Base-by-base conservation (phyloP, 2,329 filamentous ascomycete species). In the Xylogone sp. region DNA sequence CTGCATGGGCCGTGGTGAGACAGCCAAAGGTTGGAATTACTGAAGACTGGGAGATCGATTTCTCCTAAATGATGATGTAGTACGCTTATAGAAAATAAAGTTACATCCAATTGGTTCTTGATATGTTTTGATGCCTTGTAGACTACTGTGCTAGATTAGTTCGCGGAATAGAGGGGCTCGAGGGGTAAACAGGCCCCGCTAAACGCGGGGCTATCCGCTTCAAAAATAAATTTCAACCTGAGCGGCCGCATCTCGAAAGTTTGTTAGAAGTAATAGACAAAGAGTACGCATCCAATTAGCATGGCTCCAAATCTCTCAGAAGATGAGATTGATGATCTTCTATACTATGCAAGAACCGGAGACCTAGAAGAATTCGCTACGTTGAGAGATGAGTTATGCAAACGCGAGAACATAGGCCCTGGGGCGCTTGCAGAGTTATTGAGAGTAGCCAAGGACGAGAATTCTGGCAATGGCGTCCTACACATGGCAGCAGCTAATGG, bases 401-500 rank as follows among this genome's bases (percentile, higher is more conserved):
- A 78, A 58, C 79, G 85, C 52, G 83, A 90, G 66, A 76, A 73
- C 52, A 76, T 75, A 8, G 49, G 29, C 13, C 43, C 34, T 20
- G 49, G 42, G 46, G 69, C 81, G 0, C 68, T 78, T 2, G 77
- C 81, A n/a, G 79, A 85, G 51, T 78, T 96, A 53, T 69, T 97
- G 45, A 69, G 78, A 46, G 81, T 82, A 13, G 87, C 88, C 21
- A 82, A 84, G 58, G 91, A 96, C 66, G 77, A 83, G 42, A 81
- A 85, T 59, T 88, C 86, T 57, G 88, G 89, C 51, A 95, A 91
- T 57, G 87, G 86, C 49, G 75, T 83, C 45, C 70, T 97, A 65
- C 94, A 99, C 71, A 97, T 95, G 82, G 90, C 92, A 7, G 85
- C 90, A 21, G 94, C 90, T 21, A 99, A 99, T 67, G 93, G 93